These are phyloP conservation scores for Cardamine resedifolia DNA, from an alignment of 345 rosid species.

Conservation along the genomic window DNA sequence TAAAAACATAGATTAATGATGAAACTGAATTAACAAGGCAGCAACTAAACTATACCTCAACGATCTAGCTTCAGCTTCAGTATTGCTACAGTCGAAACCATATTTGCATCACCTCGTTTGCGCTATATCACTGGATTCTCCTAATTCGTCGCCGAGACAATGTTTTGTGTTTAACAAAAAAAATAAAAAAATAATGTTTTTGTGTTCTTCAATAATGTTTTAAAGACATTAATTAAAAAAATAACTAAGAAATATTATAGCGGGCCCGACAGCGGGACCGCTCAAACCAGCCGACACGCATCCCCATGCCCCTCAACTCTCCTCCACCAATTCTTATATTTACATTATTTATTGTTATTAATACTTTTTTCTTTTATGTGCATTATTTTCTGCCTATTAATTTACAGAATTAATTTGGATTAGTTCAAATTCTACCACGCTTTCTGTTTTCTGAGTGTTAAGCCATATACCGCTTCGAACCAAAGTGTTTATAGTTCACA, in stretches of 20 bases:
- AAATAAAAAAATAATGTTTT: no score
- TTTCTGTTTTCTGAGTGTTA: neutral
- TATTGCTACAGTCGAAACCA: neutral
- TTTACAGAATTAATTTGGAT: neutral
- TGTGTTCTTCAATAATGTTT: no score
- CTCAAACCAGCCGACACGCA: slow-evolving; percentile 50
- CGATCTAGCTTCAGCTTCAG: neutral
- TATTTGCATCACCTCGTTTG: neutral
- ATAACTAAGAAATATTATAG: neutral
- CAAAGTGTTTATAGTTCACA: neutral
- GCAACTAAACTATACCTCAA: neutral
- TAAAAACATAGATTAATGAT: neutral
- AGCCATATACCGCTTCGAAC: neutral
- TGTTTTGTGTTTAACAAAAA: neutral
- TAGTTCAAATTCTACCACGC: neutral
- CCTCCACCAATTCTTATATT: slow-evolving; percentile 13
- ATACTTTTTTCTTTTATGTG: neutral
- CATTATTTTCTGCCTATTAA: neutral
- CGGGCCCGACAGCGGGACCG: slow-evolving; percentile 34
- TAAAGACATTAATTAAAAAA: neutral
- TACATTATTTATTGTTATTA: neutral
- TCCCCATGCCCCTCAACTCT: slow-evolving; percentile 37
- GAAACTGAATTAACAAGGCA: neutral
- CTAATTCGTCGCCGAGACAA: neutral
- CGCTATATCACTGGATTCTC: neutral